Conservation (phyloP, 176 grass and related monocot genomes). For the Poa annua region DNA sequence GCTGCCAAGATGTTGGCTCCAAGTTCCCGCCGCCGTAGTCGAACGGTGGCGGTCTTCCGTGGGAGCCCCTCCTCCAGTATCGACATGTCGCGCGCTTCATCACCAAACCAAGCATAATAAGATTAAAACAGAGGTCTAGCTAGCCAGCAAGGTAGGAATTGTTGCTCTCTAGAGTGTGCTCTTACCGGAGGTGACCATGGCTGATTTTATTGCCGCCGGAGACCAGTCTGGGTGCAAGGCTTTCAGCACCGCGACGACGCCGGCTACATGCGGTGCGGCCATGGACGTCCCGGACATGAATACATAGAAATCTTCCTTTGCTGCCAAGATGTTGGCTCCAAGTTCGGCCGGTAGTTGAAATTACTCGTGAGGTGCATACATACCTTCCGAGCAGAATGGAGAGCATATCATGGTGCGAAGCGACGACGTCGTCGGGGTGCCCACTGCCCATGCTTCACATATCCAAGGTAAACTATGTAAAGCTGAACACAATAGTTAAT, state of each 20-base stretch:
- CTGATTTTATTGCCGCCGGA: constrained; percentile 12
- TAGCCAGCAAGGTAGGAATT: too few species aligned
- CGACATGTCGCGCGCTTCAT: too few species aligned
- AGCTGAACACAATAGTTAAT: background rate
- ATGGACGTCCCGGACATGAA: constrained; percentile 3
- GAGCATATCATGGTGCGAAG: background rate
- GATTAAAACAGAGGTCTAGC: too few species aligned
- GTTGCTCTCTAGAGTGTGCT: too few species aligned
- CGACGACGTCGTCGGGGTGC: constrained; percentile 20
- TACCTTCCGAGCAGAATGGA: constrained; percentile 28
- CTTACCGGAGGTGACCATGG: too few species aligned
- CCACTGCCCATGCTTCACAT: constrained; percentile 38
- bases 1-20: constrained; percentile 47
- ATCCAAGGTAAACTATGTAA: constrained; percentile 36
- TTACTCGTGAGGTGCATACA: too few species aligned
- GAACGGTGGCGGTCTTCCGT: too few species aligned
- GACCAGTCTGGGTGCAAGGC: constrained; percentile 33
- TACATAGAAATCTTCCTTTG: background rate
- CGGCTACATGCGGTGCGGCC: constrained; percentile 34
- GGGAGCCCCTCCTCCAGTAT: too few species aligned
- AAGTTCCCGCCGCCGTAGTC: too few species aligned
- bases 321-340: constrained; percentile 44
- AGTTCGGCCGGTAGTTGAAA: too few species aligned
- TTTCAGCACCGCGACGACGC: constrained; percentile 26
- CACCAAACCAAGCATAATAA: too few species aligned